A percentile compares a stretch with the other conserved stretches of the same genome.
Conservation (phyloP, 164 flowering plant species). For the Saururus chinensis region DNA sequence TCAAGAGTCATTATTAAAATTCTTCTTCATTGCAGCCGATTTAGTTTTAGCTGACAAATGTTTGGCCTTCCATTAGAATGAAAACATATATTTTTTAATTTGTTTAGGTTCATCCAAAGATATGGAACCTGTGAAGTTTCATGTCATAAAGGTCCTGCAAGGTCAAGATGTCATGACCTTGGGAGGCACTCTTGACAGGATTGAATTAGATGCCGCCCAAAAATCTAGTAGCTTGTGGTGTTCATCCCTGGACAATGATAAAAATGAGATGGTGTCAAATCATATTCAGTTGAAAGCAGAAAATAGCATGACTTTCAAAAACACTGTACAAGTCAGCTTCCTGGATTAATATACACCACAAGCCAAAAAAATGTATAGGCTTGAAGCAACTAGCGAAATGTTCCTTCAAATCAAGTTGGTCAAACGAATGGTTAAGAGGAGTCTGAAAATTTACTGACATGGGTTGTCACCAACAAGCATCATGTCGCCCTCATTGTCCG, state of each 20-base stretch:
- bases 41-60: no score
- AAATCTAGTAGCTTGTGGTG: conserved; percentile 38
- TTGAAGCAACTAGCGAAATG: no score
- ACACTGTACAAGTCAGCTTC: no score
- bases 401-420: no score
- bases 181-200: conserved; percentile 49
- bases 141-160: conserved; percentile 84
- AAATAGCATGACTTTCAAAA: no score
- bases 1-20: no score
- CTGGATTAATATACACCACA: no score
- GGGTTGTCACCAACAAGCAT: conserved; percentile 98
- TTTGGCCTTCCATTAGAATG: no score
- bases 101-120: conserved; percentile 49
- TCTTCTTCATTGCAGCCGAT: no score
- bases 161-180: conserved; percentile 83
- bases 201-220: conserved; percentile 55
- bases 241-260: conserved; percentile 45
- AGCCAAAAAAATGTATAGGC: no score
- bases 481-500: conserved; percentile 87
- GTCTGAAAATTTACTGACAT: conserved; percentile 70
- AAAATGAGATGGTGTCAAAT: conserved; percentile 31
- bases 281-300: no score
- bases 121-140: conserved; percentile 49
- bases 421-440: neutral
- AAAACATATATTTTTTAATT: neutral